These are phyloP conservation scores for Chlorencoelia australis DNA, from an alignment of 2,329 filamentous ascomycete genomes.

Conservation along the genomic window DNA sequence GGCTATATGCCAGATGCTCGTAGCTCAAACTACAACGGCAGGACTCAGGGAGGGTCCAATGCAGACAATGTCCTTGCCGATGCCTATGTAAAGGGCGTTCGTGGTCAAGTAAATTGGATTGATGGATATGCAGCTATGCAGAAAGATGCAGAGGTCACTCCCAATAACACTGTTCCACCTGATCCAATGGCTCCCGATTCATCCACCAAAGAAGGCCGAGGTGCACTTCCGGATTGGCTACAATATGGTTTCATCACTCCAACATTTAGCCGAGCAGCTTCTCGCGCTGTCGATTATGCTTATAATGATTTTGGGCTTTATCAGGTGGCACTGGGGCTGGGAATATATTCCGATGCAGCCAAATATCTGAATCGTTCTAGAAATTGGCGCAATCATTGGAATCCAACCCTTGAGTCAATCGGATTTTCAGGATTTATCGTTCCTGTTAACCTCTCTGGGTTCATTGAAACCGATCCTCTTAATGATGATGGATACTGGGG, in stretches of 20 bases:
- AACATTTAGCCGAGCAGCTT: constrained; percentile 51
- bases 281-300: constrained; percentile 55
- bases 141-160: constrained; percentile 54
- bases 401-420: constrained; percentile 43
- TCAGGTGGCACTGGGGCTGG: constrained; percentile 46
- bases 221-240: constrained; percentile 61
- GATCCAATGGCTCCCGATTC: constrained; percentile 43
- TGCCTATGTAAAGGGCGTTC: constrained; percentile 58
- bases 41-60: constrained; percentile 60
- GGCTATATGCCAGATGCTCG: constrained; percentile 56
- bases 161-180: constrained; percentile 47
- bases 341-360: not conserved
- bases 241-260: constrained; percentile 53
- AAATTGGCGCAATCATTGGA: constrained; percentile 68
- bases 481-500: constrained; percentile 44
- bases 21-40: constrained; percentile 59
- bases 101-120: constrained; percentile 51
- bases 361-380: constrained; percentile 29
- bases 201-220: constrained; percentile 57
- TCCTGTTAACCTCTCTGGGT: constrained; percentile 40
- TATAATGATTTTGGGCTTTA: constrained; percentile 58
- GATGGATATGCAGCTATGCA: constrained; percentile 53
- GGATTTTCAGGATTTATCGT: constrained; percentile 60
- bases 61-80: constrained; percentile 64
- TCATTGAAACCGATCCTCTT: constrained; percentile 38